Conservation (phyloP, 163 green algal species). For the Chlamydomonas reinhardtii region DNA sequence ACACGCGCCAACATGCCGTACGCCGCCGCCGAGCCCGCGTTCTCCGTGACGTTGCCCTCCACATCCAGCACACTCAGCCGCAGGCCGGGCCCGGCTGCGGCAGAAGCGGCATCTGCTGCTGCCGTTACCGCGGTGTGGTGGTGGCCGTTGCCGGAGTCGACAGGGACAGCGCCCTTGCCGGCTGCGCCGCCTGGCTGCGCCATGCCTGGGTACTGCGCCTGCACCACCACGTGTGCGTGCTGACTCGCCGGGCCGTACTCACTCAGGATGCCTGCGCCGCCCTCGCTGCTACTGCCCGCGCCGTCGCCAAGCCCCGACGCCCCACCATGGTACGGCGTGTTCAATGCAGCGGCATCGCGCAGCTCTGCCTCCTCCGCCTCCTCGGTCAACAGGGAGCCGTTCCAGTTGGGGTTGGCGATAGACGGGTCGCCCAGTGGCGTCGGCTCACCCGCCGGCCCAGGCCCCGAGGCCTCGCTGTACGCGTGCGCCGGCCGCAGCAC, state of each 20-base stretch:
- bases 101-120: not conserved
- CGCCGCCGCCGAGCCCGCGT: not conserved
- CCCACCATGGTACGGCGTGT: too few relatives aligned
- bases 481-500: not conserved
- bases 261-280: too few relatives aligned
- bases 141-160: not conserved
- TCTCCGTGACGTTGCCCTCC: constrained; percentile 44
- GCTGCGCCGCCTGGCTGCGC: too few relatives aligned
- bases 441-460: constrained; percentile 14
- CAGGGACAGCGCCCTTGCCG: not conserved
- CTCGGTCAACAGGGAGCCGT: not conserved
- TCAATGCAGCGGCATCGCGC: too few relatives aligned
- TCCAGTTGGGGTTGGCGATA: not conserved
- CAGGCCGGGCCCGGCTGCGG: not conserved
- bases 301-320: too few relatives aligned
- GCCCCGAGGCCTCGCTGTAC: not conserved
- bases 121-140: not conserved
- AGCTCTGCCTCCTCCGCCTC: not conserved
- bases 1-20: constrained; percentile 29
- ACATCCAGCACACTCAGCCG: constrained; percentile 53
- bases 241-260: too few relatives aligned
- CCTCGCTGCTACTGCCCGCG: too few relatives aligned
- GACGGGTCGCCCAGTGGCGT: constrained; percentile 42
- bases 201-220: too few relatives aligned
- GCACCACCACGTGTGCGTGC: too few relatives aligned